Evolutionary conservation across 108 stramenopile species (phyloP), one percentile per base, ranked within the genome.

Genomic region (Conticribra weissflogii): DNA sequence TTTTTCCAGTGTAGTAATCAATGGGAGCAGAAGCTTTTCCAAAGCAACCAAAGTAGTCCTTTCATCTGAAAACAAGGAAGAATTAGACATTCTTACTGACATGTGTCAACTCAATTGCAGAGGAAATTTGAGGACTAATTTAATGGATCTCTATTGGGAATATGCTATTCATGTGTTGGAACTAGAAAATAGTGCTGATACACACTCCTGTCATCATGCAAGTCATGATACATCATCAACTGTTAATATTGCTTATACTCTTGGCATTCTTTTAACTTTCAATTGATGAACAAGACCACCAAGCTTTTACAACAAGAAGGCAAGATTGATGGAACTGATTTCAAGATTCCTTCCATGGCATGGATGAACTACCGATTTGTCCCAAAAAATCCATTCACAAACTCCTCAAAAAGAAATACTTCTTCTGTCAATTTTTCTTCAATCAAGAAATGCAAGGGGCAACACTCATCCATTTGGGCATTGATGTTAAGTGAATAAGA

Each of bases 131-230:
- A 16, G 16, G 12, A 23, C 8, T 8, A 54, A 16, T 16, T 14
- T 14, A 16, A 14, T 14, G 12, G 12, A 54, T 8, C 8, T 27
- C 8, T 54, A 14, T 28, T 54, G 54, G 54, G 54, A 54, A 14
- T 8, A 8, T 27, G 54, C 54, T 14, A 16, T 16, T 12, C 54
- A 16, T 54, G 16, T 16, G 14, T 14, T 54, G 8, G 57, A 59
- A 41, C 16, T 59, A 24, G 22, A 59, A 18, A 36, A 41, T 59
- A 24, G 57, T n/a, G n/a, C 57, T 17, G 57, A 24, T 5, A 24
- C 57, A 18, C 57, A 59, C n/a, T 3, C 23, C 3, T 24, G n/a
- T 59, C 57, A 24, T 3, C 57, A 59, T 41, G 57, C 57, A 41
- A 4, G 23, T 25, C 23, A 12, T 41, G 57, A 59, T 41, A 59